These are phyloP conservation scores for Boletus subcaerulescens DNA, from an alignment of 768 basidiomycete species.

Conservation along the genomic window DNA sequence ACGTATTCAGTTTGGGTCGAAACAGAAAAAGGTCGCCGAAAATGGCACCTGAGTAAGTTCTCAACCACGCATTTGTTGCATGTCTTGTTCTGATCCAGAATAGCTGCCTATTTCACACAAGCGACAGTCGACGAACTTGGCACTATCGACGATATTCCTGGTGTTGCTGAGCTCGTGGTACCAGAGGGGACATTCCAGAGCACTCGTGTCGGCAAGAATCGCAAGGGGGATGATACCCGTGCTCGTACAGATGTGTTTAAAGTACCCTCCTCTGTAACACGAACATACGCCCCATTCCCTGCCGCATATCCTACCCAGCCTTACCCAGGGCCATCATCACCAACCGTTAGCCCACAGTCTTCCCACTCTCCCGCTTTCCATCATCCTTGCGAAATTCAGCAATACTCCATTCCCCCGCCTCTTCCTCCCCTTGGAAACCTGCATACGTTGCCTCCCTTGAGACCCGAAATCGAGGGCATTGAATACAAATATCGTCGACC, in stretches of 20 bases:
- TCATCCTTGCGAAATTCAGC: conserved; percentile 23
- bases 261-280: conserved; percentile 31
- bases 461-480: conserved; percentile 22
- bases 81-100: conserved; percentile 20
- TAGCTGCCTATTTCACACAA: conserved; percentile 84
- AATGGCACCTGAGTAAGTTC: conserved; percentile 79
- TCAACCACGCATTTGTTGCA: not conserved
- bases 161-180: conserved; percentile 57
- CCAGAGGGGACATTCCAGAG: conserved; percentile 69
- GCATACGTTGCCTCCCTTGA: conserved; percentile 29
- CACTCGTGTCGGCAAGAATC: conserved; percentile 54
- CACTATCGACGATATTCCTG: conserved; percentile 65
- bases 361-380: conserved; percentile 22
- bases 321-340: conserved; percentile 23
- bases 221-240: conserved; percentile 41
- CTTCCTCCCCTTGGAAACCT: conserved; percentile 20
- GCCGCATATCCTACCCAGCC: conserved; percentile 28
- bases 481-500: conserved; percentile 33
- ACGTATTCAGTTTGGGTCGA: conserved; percentile 81
- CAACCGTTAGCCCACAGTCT: conserved; percentile 22
- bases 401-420: conserved; percentile 27
- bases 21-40: conserved; percentile 60
- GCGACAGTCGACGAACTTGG: conserved; percentile 66
- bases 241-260: conserved; percentile 32
- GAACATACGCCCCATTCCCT: conserved; percentile 44